Base-by-base conservation (phyloP, 148 eudicot species). In the Pouteria glomerata region DNA sequence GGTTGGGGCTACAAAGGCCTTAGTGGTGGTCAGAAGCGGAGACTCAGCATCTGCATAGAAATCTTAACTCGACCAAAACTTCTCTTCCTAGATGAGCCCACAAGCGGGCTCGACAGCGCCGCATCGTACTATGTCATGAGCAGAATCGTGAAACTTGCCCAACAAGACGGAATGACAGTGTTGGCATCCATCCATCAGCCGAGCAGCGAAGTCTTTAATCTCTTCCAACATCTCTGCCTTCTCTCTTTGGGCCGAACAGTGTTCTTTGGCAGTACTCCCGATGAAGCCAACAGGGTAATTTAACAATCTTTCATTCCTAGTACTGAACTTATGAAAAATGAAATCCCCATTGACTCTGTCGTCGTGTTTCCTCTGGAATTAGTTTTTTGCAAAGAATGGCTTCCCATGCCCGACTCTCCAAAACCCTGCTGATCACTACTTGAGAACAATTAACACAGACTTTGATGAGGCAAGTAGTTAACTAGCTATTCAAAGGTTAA, bases 31-130 rank as follows among this genome's bases (percentile, higher is more conserved):
- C 82, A 85, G 26, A 82, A 68, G 33, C 75, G 86, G 70, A 80
- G 89, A 74, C 79, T 82, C 0, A 85, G 84, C 79, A 78, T 85
- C 61, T 83, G 86, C 64, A 58, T 85, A 1, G 89, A 85, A 19
- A 69, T 82, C 47, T 60, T 85, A 21, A 80, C 76, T 14, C 68
- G 79, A 6, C 89, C 86, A 2, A 80, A 80, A 29, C 82, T 82
- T 69, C 80, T 85, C 6, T 85, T 80, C 52, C 86, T 85, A 16
- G 89, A 85, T 34, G 86, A 85, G 66, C 84, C 89, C 35, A 85
- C 86, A 1, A 85, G 81, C 52, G 89, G 86, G 14, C 83, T 85
- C 0, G 89, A 85, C 58, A 85, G 89, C 39, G 86, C 89, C 0
- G 82, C 89, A 11, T 80, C 89, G 13, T 85, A 73, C 70, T 71